Base-by-base conservation (phyloP, 2,329 filamentous ascomycete species). In the Camillea tinctor region DNA sequence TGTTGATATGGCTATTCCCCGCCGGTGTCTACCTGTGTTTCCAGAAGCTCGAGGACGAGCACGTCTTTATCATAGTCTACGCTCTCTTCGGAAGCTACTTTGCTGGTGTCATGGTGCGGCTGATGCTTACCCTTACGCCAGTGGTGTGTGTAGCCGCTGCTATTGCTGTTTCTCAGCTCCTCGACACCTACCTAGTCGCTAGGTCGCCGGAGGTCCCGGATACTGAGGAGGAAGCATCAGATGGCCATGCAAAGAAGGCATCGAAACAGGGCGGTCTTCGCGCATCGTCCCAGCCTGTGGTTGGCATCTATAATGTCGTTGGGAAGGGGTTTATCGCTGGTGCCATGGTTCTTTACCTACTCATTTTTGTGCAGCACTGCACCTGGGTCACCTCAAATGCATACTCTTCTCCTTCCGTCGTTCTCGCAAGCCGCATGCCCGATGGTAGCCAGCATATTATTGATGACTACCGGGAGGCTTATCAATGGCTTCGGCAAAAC, bases 381-480 rank as follows among this genome's bases (percentile, higher is more conserved):
- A 99, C 95, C 11, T 99, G 96, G 95, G 95, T 99, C 56, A 99
- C 95, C 17, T 98, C 95, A 5, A 98, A 98, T 73, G 96, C 95
- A 22, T 99, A 99, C 80, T 98, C 95, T 6, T 99, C 95, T 23
- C 95, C 95, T 5, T 99, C 95, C 0, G 95, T 99, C 55, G 95
- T 99, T 26, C 81, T 99, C 71, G 95, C 95, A 21, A 97, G 93
- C 73, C 88, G 88, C 67, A 83, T 97, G 79, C 93, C 94, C 1
- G 95, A 99, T 73, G 95, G 96, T 64, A 95, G 89, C 75, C 94
- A 98, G 75, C 93, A 96, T 79, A 99, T 99, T 74, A 99, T 99
- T 71, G 95, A 99, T 73, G 95, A 99, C 76, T 99, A 99, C 80
- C 90, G 95, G 73, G 95, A 99, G 84, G 95, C 95, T 1, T 99